A percentile compares a stretch with the other conserved stretches of the same genome.
These are phyloP conservation scores for Cyclotella sp. DNA, from an alignment of 108 stramenopile genomes.

Conservation along the genomic window DNA sequence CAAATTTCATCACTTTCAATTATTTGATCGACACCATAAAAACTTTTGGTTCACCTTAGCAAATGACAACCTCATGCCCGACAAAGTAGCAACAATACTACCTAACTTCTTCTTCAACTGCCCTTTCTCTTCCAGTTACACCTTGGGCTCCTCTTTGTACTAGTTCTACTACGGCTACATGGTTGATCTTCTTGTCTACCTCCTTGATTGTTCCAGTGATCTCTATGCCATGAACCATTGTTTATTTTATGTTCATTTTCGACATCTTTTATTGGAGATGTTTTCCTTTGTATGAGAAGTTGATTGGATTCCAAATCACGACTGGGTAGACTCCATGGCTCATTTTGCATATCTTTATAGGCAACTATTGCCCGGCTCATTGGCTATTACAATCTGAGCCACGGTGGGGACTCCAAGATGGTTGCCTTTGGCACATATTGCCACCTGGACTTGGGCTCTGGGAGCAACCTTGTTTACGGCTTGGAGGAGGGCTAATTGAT, in stretches of 20 bases:
- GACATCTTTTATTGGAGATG: background rate
- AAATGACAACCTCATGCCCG: too few relatives aligned
- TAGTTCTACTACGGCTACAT: conserved; percentile 9
- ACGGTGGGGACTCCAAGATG: conserved; percentile 24
- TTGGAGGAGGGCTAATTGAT: conserved; percentile 7
- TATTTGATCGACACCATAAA: too few relatives aligned
- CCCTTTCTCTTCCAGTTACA: conserved; percentile 13
- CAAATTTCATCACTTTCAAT: too few relatives aligned
- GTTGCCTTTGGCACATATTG: background rate
- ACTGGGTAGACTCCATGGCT: background rate
- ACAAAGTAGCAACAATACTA: background rate
- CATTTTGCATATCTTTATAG: background rate
- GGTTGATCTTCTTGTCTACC: background rate
- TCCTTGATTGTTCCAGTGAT: background rate
- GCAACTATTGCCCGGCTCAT: background rate
- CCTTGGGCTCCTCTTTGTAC: background rate
- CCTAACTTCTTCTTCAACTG: conserved; percentile 19
- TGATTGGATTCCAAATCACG: background rate
- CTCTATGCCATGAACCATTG: conserved; percentile 14
- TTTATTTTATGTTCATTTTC: background rate
- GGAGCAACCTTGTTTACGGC: conserved; percentile 12
- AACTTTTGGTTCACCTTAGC: too few relatives aligned
- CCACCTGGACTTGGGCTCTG: conserved; percentile 2
- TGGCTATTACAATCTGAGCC: background rate
- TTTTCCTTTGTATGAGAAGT: background rate